Percentiles rank a stretch among this genome's conserved stretches.
Evolutionary conservation across 2,329 filamentous ascomycete species (phyloP).

Genomic region (Ilyonectria sp.): DNA sequence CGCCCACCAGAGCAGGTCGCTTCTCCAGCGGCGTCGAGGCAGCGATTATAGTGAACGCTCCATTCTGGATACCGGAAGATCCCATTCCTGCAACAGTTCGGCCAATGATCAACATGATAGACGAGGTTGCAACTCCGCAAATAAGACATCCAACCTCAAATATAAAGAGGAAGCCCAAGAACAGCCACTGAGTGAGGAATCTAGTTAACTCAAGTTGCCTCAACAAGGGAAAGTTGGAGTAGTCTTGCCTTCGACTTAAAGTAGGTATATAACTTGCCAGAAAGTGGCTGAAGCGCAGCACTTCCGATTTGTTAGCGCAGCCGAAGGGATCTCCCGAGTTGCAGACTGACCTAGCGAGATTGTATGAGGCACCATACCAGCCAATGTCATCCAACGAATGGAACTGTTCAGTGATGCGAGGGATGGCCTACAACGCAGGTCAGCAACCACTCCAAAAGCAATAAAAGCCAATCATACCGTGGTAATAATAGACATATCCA

Average conservation of each 20-base stretch:
- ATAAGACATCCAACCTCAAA: constrained; percentile 61
- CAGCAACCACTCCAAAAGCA: not conserved
- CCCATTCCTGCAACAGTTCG: constrained; percentile 65
- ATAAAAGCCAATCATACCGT: constrained; percentile 57
- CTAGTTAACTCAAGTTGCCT: constrained; percentile 45
- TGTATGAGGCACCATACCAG: constrained; percentile 69
- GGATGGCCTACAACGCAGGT: constrained; percentile 57
- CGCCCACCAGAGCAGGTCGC: constrained; percentile 48
- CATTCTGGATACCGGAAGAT: constrained; percentile 59
- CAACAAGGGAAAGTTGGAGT: constrained; percentile 49
- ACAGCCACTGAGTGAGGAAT: constrained; percentile 43
- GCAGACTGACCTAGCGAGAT: constrained; percentile 58
- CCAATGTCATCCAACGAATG: constrained; percentile 67
- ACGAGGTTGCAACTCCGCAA: constrained; percentile 62
- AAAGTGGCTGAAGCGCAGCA: constrained; percentile 65
- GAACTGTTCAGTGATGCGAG: constrained; percentile 65
- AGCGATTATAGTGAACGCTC: constrained; percentile 53
- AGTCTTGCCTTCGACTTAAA: constrained; percentile 43
- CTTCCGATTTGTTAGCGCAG: constrained; percentile 49
- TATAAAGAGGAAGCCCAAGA: constrained; percentile 49
- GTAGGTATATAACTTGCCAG: constrained; percentile 65
- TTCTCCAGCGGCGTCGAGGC: constrained; percentile 48
- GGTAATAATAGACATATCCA: constrained; percentile 68
- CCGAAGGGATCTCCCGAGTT: constrained; percentile 43
- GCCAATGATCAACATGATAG: constrained; percentile 64